Base-by-base conservation (phyloP, 2,329 filamentous ascomycete genomes). In the Moelleriella libera region DNA sequence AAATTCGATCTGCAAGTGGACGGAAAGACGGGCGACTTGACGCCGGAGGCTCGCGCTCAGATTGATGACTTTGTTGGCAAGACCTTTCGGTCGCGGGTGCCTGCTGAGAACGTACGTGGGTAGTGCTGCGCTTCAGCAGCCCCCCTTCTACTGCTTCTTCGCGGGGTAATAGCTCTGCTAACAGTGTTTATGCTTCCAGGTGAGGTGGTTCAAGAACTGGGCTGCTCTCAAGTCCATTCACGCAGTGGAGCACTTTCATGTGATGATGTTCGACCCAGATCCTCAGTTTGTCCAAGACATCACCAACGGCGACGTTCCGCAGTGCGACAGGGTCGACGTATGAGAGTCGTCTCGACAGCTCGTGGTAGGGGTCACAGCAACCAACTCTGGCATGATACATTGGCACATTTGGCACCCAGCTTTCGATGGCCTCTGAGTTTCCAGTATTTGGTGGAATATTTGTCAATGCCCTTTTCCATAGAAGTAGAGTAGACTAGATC, bases 171-270 rank as follows among this genome's bases (percentile, higher is more conserved):
- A 12, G 12, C 32, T 37, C 8, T 37, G 12, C 31, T 41, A 39
- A 44, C 30, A 12, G 6, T 28, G 34, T 29, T 31, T 43, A 28
- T 21, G 21, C 21, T 9, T 43, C 9, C 40, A 68, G 62, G 58
- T 68, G 28, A 53, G 63, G 47, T 63, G 60, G 61, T 77, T 85
- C 47, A 67, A 85, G 69, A 97, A 97, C 59, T 95, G 88, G 88
- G 76, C 72, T 47, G 78, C 75, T 12, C 68, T 96, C 54, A 95
- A 95, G 68, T 92, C 84, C 29, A 78, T 97, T 30, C 79, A 88
- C 56, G 80, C 85, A 1, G 78, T 97, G 9, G 89, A 96, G 69
- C 90, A 97, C 62, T 92, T 97, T 59, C 90, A 97, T 63, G 83
- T 96, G 58, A 88, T 96, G 88, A 69, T 96, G 47, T 85, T 82